Conservation (phyloP, 176 grass and related monocot genomes). For the Microstegium vimineum region DNA sequence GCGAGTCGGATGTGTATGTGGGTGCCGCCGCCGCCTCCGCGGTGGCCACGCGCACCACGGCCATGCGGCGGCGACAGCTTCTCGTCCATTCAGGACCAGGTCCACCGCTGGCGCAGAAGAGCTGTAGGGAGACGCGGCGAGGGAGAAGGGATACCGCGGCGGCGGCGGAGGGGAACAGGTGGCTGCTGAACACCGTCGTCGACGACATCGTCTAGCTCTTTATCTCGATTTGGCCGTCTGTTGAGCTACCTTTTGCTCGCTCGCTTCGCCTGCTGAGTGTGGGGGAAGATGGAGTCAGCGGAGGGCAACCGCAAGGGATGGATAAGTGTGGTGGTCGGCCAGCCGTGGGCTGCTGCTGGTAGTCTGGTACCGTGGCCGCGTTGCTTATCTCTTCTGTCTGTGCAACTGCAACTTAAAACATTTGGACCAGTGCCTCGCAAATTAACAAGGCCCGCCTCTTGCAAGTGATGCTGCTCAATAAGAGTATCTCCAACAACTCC, state of each 20-base stretch:
- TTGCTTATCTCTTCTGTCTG: too few relatives aligned
- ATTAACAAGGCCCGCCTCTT: too few relatives aligned
- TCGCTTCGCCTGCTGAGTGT: not conserved
- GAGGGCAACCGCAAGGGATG: too few relatives aligned
- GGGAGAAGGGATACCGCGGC: not conserved
- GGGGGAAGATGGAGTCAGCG: not conserved
- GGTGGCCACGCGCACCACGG: constrained; percentile 20
- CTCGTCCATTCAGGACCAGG: not conserved
- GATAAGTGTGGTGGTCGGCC: too few relatives aligned
- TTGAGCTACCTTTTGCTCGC: not conserved
- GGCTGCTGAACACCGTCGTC: constrained; percentile 15
- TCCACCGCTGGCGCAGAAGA: not conserved
- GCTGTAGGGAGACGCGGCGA: not conserved
- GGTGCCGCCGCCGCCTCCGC: constrained; percentile 24
- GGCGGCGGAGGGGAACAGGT: constrained; percentile 11
- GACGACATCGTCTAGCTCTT: constrained; percentile 29
- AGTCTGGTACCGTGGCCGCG: too few relatives aligned
- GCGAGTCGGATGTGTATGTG: constrained; percentile 38
- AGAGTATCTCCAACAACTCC: too few relatives aligned
- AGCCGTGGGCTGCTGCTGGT: too few relatives aligned
- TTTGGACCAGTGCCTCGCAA: too few relatives aligned
- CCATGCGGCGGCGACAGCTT: not conserved
- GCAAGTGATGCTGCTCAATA: too few relatives aligned
- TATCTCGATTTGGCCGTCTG: constrained; percentile 10
- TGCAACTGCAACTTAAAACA: too few relatives aligned